Base-by-base conservation (phyloP, 2,329 filamentous ascomycete genomes). In the Hymenoscyphus albidus region DNA sequence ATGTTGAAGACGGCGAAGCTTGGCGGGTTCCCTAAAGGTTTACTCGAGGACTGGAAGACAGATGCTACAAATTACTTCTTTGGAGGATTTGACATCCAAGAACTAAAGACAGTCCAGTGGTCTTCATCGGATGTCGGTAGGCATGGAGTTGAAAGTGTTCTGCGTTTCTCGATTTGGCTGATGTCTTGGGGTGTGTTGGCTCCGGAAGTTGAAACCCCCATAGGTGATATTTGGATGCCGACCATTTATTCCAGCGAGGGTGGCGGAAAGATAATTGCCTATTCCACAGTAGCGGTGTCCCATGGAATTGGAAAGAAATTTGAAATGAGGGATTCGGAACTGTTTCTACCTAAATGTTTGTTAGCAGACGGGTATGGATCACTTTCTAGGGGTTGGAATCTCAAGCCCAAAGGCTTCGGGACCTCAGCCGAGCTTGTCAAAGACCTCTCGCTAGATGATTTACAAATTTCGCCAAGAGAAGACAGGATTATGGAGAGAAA, bases 101-200 rank as follows among this genome's bases (percentile, higher is more conserved):
- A 42, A 7, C n/a, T 56, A 27, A 55, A 14, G 27, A 13, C 10
- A 1, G 40, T 38, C 27, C 31, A 31, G 4, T 62, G 48, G 44
- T 18, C 38, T 13, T 14, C 27, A 10, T 38, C n/a, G 5, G 48
- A 38, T 31, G 31, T 22, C 14, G 48, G 44, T 22, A 31, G 44
- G 40, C 7, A 13, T 32, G 59, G 59, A 18, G 44, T 39, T 13
- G 35, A 39, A 6, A 62, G 44, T 44, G 12, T 62, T 18, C 54
- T 62, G n/a, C 59, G 48, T 14, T 62, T 62, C 39, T 27, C 48
- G 22, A 35, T 55, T 14, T 40, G 59, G 59, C 10, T 62, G 44
- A 39, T 62, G 35, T 7, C 27, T 18, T 56, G 27, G 48, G 48
- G 59, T 38, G 14, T 39, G 13, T 9, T 22, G 14, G 54, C 44